Evolutionary conservation across 768 basidiomycete species (phyloP).

Genomic region (Suillus ampliporus): DNA sequence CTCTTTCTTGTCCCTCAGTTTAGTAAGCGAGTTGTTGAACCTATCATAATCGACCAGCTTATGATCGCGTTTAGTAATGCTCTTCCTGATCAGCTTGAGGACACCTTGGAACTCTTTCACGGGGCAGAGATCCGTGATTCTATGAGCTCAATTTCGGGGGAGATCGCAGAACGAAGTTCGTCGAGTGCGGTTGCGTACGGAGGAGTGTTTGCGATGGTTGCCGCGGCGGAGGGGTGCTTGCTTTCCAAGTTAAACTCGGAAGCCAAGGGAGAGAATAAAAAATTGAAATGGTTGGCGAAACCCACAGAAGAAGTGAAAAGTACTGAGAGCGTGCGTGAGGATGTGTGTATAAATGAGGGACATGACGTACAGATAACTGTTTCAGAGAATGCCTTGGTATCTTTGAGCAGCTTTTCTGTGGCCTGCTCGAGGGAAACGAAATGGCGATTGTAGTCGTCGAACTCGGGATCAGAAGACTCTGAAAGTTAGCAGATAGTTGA

Average conservation of each 20-base stretch:
- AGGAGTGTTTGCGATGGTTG: slow-evolving; percentile 80
- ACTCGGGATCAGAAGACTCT: slow-evolving; percentile 88
- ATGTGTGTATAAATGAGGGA: slow-evolving; percentile 7
- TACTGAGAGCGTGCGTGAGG: slow-evolving; percentile 41
- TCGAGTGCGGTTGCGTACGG: slow-evolving; percentile 77
- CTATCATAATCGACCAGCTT: slow-evolving; percentile 97
- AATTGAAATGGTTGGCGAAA: slow-evolving; percentile 66
- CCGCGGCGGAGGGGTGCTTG: slow-evolving; percentile 77
- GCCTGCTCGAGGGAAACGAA: slow-evolving; percentile 80
- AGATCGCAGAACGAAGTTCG: slow-evolving; percentile 77
- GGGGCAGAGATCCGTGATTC: slow-evolving; percentile 85
- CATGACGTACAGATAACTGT: slow-evolving; percentile 64
- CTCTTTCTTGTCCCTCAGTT: slow-evolving; percentile 98
- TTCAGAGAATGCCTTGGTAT: slow-evolving; percentile 86
- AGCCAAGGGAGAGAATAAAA: slow-evolving; percentile 66
- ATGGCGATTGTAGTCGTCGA: slow-evolving; percentile 84
- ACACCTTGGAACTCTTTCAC: slow-evolving; percentile 88
- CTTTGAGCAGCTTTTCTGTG: slow-evolving; percentile 90
- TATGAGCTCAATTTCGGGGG: slow-evolving; percentile 94
- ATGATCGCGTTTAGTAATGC: slow-evolving; percentile 94
- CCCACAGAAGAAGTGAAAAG: slow-evolving; percentile 70
- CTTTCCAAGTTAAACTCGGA: slow-evolving; percentile 81
- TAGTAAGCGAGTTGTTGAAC: slow-evolving; percentile 93
- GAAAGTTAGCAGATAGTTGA: slow-evolving; percentile 11
- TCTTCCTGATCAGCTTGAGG: slow-evolving; percentile 91